Evolutionary conservation across 116 monocot genomes (phyloP).

Genomic region (Cymodocea nodosa): DNA sequence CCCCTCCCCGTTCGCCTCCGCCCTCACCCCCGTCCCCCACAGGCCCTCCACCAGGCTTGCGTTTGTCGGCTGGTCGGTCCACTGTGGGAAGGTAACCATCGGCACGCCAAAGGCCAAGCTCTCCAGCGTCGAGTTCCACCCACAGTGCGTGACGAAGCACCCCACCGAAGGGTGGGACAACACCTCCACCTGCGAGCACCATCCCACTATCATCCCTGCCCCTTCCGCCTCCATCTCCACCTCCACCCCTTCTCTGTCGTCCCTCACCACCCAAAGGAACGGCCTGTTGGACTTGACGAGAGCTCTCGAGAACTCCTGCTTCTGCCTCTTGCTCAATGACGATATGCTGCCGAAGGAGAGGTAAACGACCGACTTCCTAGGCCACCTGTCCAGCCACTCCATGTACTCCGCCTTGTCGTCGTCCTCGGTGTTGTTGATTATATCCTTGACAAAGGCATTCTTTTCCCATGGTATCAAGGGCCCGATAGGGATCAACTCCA

Average conservation of each 20-base stretch:
- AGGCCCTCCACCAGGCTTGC: slow-evolving; percentile 33
- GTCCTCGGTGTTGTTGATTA: neutral
- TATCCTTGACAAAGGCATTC: too few relatives aligned
- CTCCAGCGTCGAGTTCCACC: slow-evolving; percentile 64
- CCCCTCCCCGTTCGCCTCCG: slow-evolving; percentile 2
- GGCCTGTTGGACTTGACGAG: slow-evolving; percentile 2
- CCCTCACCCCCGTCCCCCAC: slow-evolving; percentile 31
- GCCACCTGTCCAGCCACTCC: slow-evolving; percentile 6
- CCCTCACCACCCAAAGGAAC: slow-evolving; percentile 6
- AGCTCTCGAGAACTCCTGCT: slow-evolving; percentile 1
- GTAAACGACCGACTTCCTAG: slow-evolving; percentile 1
- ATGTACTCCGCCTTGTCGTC: slow-evolving; percentile 4
- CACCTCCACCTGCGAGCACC: slow-evolving; percentile 24
- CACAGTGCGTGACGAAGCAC: slow-evolving; percentile 66
- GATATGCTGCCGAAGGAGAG: slow-evolving; percentile 7
- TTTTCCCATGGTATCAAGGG: slow-evolving; percentile 11
- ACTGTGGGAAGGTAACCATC: slow-evolving; percentile 41
- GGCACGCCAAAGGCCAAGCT: slow-evolving; percentile 21
- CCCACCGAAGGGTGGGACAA: slow-evolving; percentile 22
- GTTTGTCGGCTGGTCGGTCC: slow-evolving; percentile 49
- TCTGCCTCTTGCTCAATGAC: slow-evolving; percentile 3
- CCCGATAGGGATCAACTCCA: slow-evolving; percentile 21
- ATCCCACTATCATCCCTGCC: slow-evolving; percentile 23
- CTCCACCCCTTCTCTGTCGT: slow-evolving; percentile 2
- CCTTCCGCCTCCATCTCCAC: slow-evolving; percentile 4